Base-by-base conservation (phyloP, 2,329 filamentous ascomycete species). In the Colletotrichum godetiae region DNA sequence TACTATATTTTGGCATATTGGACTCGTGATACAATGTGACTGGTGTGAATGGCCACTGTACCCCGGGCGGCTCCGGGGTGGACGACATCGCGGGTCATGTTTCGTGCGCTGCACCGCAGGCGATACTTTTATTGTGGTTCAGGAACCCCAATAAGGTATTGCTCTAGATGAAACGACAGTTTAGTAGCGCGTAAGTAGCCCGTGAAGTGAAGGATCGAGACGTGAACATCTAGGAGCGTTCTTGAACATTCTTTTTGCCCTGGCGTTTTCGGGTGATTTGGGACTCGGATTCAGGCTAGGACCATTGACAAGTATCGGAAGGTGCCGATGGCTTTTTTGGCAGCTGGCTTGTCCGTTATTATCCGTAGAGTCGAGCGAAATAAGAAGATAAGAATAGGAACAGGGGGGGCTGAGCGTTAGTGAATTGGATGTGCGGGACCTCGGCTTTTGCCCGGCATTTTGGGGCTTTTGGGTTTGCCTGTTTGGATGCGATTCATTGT, bases 381-480 rank as follows among this genome's bases (percentile, higher is more conserved):
- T 19, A 19, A 19, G 19, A 3, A 22, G 42, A 49, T 49, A 49
- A 22, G 15, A 22, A 49, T 49, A 11, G 42, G 58, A 61, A n/a
- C 24, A 13, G 31, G 49, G 42, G 42, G 62, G 7, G 13, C 31
- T 31, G 27, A 53, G 37, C n/a, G n/a, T 49, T 49, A 19, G 46
- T 35, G 53, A 22, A 8, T 29, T 55, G 57, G 24, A 60, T 5
- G 24, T 42, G 52, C n/a, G 63, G 52, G 63, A 67, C 68, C 63
- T 71, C 68, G 63, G 68, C 63, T 57, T 71, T 71, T 52, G 62
- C 66, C 59, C 68, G 68, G 63, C 68, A 71, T 67, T 11, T 49
- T 56, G 56, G 55, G 46, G 68, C 62, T 13, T 19, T 5, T 64
- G 29, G 35, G 19, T 24, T 13, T 22, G 10, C 2, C 15, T 19